Evolutionary conservation across 345 rosid genomes (phyloP), one percentile per base, ranked within the genome.

Genomic region (Sisymbrium irio): DNA sequence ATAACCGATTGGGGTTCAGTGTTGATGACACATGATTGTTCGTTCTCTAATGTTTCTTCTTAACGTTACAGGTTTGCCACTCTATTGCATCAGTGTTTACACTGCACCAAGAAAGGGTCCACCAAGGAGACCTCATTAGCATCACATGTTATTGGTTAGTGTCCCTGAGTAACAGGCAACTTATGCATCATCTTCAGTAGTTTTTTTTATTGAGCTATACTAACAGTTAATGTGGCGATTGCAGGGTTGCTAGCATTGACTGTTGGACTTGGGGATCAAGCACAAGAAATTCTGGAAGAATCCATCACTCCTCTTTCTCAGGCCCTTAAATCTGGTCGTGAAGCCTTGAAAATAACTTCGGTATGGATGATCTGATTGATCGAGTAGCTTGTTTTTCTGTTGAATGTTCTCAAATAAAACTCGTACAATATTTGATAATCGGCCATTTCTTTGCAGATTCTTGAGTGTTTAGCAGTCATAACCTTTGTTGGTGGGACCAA

Each of bases 181-280:
- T 15, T 13, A 12, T 40, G 49, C 47, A 61, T 32, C 64, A 32
- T 20, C 45, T 32, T 68, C 44, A 35, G 18, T 28, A 4, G 22
- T 4, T 25, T 37, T 25, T 37, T 50, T 30, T 6, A 27, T n/a
- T 20, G 15, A 40, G 37, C 3, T 42, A 15, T 36, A 22, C 14
- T 62, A 28, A 77, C n/a, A 22, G 61, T 13, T 58, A 27, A 22
- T 10, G 55, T 65, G 40, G 59, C 30, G 64, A 79, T 46, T 66
- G 62, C 71, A 95, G 99, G 97, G 58, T 79, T 92, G 81, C 80
- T 95, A 84, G 92, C 92, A 47, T 81, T 92, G 71, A 92, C 97
- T 56, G 89, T 86, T 69, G 94, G 98, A 32, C 79, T 46, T 15
- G 92, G 91, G 53, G 83, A 82, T 55, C 85, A 83, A 68, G 86